phyloP scores from a whole-genome alignment of 2,329 filamentous ascomycete genomes.

The Alternaria consortialis region DNA sequence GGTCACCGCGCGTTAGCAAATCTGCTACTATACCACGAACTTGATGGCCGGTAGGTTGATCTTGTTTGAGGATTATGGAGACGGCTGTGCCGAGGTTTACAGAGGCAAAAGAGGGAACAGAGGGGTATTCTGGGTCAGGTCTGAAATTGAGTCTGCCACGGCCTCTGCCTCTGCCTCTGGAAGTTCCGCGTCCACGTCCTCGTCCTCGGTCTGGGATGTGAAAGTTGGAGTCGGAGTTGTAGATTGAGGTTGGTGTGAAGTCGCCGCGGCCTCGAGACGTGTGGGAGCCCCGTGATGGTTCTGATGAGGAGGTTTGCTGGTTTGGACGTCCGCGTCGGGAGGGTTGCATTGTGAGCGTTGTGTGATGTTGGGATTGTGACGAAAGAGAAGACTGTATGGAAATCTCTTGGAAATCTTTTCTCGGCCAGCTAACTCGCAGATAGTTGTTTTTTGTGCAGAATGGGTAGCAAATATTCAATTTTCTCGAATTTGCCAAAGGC shows the following conservation, averaged over 20 bases:
- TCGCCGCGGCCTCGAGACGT: not conserved
- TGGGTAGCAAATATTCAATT: not conserved
- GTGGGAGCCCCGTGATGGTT: constrained; percentile 9
- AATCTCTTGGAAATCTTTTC: too few relatives aligned
- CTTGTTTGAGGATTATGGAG: constrained; percentile 77
- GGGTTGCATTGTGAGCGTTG: constrained; percentile 4
- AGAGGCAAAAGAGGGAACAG: constrained; percentile 32
- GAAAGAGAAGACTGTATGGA: not conserved
- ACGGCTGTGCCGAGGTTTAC: constrained; percentile 70
- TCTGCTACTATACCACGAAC: constrained; percentile 73
- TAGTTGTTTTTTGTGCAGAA: not conserved
- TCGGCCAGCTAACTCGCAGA: not conserved
- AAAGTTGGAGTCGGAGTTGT: not conserved
- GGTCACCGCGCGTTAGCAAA: constrained; percentile 75
- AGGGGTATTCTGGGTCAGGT: constrained; percentile 19
- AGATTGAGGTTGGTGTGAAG: not conserved
- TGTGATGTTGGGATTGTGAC: not conserved
- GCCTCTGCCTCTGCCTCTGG: constrained; percentile 12
- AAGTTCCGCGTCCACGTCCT: constrained; percentile 11
- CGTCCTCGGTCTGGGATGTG: constrained; percentile 8
- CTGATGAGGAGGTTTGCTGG: constrained; percentile 35
- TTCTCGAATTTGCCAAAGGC: not conserved
- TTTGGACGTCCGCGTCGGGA: constrained; percentile 37
- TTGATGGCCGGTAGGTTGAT: constrained; percentile 77
- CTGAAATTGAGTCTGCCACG: constrained; percentile 8